These are phyloP conservation scores for Nitzschia sp. DNA, from an alignment of 108 stramenopile species.

Conservation along the genomic window DNA sequence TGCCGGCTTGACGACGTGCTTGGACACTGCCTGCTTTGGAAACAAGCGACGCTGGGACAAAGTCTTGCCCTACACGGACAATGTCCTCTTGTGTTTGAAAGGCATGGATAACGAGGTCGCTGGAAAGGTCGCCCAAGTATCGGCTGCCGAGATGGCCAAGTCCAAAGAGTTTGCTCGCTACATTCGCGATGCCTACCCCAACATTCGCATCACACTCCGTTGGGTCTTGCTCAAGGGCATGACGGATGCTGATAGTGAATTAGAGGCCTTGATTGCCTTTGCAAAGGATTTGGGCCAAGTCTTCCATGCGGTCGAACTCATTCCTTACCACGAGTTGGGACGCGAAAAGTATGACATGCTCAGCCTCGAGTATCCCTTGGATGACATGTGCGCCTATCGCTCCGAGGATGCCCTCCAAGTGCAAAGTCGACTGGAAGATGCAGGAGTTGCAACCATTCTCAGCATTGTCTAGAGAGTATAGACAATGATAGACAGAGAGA, in stretches of 20 bases:
- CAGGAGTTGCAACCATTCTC: slow-evolving; percentile 35
- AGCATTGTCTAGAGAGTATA: background rate
- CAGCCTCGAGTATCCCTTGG: slow-evolving; percentile 38
- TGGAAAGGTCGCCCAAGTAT: slow-evolving; percentile 38
- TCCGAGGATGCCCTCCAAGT: slow-evolving; percentile 46
- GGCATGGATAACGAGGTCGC: slow-evolving; percentile 61
- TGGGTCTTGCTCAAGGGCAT: slow-evolving; percentile 64
- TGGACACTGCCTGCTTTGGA: slow-evolving; percentile 66
- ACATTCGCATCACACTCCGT: slow-evolving; percentile 46
- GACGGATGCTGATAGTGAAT: slow-evolving; percentile 58
- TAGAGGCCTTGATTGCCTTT: slow-evolving; percentile 49
- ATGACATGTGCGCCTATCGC: slow-evolving; percentile 46
- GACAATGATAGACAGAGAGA: too few species aligned
- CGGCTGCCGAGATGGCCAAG: slow-evolving; percentile 31
- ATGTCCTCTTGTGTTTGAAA: slow-evolving; percentile 62
- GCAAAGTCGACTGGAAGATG: slow-evolving; percentile 28
- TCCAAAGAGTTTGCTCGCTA: slow-evolving; percentile 55
- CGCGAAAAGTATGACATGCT: slow-evolving; percentile 55
- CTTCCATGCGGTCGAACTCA: slow-evolving; percentile 53
- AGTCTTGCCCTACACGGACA: slow-evolving; percentile 52
- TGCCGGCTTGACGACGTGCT: slow-evolving; percentile 61
- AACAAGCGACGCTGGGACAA: slow-evolving; percentile 47
- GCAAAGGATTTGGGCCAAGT: slow-evolving; percentile 49
- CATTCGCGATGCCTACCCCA: slow-evolving; percentile 50
- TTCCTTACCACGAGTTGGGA: slow-evolving; percentile 66